Evolutionary conservation across 208 protist species (phyloP), one percentile per base, ranked within the genome.

Genomic region (Crithidia sp.): DNA sequence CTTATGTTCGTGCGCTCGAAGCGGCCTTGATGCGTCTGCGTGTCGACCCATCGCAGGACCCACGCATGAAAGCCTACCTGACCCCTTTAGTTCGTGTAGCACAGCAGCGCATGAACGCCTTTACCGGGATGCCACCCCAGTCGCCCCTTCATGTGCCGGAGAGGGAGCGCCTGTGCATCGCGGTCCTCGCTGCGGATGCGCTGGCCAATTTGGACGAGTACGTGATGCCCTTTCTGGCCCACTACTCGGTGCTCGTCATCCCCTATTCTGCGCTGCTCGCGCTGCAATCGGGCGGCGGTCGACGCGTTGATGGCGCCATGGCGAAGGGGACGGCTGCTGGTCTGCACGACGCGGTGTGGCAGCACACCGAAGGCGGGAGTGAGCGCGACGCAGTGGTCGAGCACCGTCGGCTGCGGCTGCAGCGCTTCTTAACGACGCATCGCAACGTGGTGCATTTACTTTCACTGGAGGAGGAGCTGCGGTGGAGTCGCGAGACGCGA

Each of bases 201-300:
- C 77, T 96, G 5, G 86, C 87, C 28, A 87, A 94, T 45, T 5
- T 96, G 55, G 88, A 95, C 28, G 82, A 88, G 45, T 90, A 70
- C 43, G 88, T 96, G 47, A 41, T 89, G 70, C 92, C 92, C 4
- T 94, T 94, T 79, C 67, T 92, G 67, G 63, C 79, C 17, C 79
- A 93, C 68, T 96, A 95, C 74, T 94, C 89, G 9, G 82, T 84
- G 5, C 69, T 94, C 2, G 88, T 96, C 19, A 91, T 96, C 68
- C 88, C 90, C 28, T 81, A 92, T 75, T 89, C 86, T 12, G 74
- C 89, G 36, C 58, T 95, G 39, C 60, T 89, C 12, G 76, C 83
- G 36, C 61, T 96, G 58, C 87, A 85, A 60, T n/a, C 40, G n/a
- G 82, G 84, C 8, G 58, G 81, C 37, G 89, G 85, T 12, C 70